Evolutionary conservation across 1,139 yeast genomes (phyloP).

Genomic region (Nakaseomyces glabratus): DNA sequence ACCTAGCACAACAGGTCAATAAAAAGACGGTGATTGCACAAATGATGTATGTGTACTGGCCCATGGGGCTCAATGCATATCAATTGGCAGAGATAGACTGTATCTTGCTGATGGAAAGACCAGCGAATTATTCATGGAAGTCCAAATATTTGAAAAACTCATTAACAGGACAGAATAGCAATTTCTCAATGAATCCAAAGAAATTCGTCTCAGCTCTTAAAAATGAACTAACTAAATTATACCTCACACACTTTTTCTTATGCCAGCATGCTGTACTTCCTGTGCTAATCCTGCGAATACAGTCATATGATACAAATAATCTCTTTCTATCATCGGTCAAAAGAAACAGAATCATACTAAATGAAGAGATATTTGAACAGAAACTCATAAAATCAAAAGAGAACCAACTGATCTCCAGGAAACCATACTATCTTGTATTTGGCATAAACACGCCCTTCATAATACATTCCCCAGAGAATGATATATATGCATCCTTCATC

Average conservation of each 20-base stretch:
- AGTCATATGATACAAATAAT: slow-evolving; percentile 47
- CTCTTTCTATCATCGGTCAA: slow-evolving; percentile 9
- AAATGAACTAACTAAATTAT: slow-evolving; percentile 40
- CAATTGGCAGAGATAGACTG: slow-evolving; percentile 71
- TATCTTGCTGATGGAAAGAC: slow-evolving; percentile 50
- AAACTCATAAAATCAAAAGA: slow-evolving; percentile 14
- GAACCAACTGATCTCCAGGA: slow-evolving; percentile 42
- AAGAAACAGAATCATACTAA: neutral
- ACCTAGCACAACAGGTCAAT: slow-evolving; percentile 14
- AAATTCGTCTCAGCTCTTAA: slow-evolving; percentile 42
- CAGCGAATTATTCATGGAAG: slow-evolving; percentile 45
- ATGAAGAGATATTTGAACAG: slow-evolving; percentile 16
- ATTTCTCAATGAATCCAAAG: slow-evolving; percentile 17
- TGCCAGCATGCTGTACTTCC: slow-evolving; percentile 59
- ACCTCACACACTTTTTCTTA: slow-evolving; percentile 53
- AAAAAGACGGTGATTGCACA: slow-evolving; percentile 14
- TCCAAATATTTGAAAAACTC: neutral
- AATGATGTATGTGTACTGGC: slow-evolving; percentile 50
- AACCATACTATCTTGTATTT: slow-evolving; percentile 56
- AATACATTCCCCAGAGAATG: slow-evolving; percentile 49
- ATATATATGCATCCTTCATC: slow-evolving; percentile 43
- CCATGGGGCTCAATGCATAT: slow-evolving; percentile 52
- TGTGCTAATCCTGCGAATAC: slow-evolving; percentile 52
- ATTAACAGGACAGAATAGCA: neutral
- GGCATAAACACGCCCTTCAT: slow-evolving; percentile 61